Conservation (phyloP, 2,329 filamentous ascomycete species). For the Pseudophaeomoniella oleicola region DNA sequence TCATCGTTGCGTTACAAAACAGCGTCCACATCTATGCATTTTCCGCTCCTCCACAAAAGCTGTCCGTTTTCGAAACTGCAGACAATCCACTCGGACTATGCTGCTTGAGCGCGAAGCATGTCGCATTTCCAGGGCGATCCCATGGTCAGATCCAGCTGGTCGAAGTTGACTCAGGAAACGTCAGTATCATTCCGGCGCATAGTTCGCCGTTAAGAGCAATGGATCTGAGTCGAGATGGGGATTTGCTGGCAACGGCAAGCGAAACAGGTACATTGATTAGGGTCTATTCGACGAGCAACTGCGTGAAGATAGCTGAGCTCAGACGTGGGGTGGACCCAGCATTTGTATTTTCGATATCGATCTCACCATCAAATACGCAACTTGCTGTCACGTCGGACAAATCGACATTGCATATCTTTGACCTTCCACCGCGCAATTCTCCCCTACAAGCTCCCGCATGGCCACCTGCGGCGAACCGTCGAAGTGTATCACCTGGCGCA, state of each 20-base stretch:
- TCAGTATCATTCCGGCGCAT: constrained; percentile 90
- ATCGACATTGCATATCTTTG: constrained; percentile 87
- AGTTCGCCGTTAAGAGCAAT: constrained; percentile 64
- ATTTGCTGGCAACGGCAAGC: constrained; percentile 76
- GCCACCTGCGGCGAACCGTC: constrained; percentile 10
- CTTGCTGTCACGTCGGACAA: constrained; percentile 94
- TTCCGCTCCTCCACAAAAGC: constrained; percentile 52
- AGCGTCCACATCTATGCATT: constrained; percentile 72
- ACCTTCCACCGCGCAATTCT: constrained; percentile 45
- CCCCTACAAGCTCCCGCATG: constrained; percentile 14
- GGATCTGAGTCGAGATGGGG: constrained; percentile 63
- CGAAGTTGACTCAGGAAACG: constrained; percentile 60
- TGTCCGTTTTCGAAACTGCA: constrained; percentile 69
- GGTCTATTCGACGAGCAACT: constrained; percentile 67
- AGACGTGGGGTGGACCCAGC: constrained; percentile 81
- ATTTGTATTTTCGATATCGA: constrained; percentile 71
- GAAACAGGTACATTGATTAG: constrained; percentile 82
- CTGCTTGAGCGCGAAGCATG: constrained; percentile 55
- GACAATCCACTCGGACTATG: constrained; percentile 73
- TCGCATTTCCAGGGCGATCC: constrained; percentile 80
- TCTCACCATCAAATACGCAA: constrained; percentile 66
- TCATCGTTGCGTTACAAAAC: constrained; percentile 70
- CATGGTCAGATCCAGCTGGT: constrained; percentile 81
- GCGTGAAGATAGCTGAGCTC: constrained; percentile 68
- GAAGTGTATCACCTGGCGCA: constrained; percentile 20